phyloP scores from a whole-genome alignment of 495 filamentous ascomycete species.

The Aspergillus funiculosus region DNA sequence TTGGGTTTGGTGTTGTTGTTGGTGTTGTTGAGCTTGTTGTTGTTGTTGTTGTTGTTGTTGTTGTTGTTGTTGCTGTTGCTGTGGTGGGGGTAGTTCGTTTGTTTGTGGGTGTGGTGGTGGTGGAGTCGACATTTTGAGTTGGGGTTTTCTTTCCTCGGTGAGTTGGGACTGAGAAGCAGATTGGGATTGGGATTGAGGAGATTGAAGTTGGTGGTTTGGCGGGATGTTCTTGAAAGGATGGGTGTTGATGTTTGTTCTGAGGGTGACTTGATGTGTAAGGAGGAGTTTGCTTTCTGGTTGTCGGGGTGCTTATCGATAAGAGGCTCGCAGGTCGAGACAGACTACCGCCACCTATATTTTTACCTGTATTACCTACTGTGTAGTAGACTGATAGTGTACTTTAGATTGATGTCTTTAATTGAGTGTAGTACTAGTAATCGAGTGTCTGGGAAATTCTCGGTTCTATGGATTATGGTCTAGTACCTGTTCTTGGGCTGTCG shows the following conservation, averaged over 20 bases:
- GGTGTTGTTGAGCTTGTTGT: too few relatives aligned
- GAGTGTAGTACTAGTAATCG: too few relatives aligned
- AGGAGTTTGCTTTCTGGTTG: neutral
- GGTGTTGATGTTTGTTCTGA: neutral
- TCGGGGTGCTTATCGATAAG: neutral
- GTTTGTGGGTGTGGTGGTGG: neutral
- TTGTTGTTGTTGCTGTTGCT: neutral
- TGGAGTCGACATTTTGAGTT: constrained; percentile 3
- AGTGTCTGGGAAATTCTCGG: too few relatives aligned
- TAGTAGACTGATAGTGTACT: too few relatives aligned
- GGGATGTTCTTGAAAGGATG: neutral
- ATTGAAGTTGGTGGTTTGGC: neutral
- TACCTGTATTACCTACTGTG: too few relatives aligned
- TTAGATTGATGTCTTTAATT: too few relatives aligned
- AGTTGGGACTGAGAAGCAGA: neutral
- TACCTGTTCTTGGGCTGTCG: too few relatives aligned
- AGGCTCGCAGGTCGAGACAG: too few relatives aligned
- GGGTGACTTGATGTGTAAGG: neutral
- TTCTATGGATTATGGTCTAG: too few relatives aligned
- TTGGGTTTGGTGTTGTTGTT: neutral
- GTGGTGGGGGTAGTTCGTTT: neutral
- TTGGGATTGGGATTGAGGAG: neutral
- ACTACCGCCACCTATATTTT: too few relatives aligned
- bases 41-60: constrained; percentile 9
- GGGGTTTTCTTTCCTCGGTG: neutral